Base-by-base conservation (phyloP, 306 rosid genomes). In the Cicer pinnatifidum region DNA sequence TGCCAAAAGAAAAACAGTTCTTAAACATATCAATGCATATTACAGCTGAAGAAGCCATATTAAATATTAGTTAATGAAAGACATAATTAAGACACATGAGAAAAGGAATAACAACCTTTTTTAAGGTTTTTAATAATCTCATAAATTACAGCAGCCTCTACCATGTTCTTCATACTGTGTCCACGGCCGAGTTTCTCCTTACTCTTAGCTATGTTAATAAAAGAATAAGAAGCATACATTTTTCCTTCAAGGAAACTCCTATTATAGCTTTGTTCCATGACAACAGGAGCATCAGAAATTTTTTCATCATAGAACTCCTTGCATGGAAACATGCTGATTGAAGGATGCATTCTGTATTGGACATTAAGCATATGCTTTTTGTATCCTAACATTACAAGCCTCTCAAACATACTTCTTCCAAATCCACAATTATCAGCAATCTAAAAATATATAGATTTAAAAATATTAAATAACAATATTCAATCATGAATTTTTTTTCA, bases 341-440 rank as follows among this genome's bases (percentile, higher is more conserved):
- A 51, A 20, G 89, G 86, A 77, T 82, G 89, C 89, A 85, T 82
- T 71, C 89, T 69, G 11, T 73, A 82, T 9, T 85, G 89, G 47
- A 85, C 58, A 50, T 82, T 44, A 58, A 85, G 84, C 51, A 82
- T 74, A 5, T 72, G 82, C 54, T 10, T 82, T 43, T 33, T 52
- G 54, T 62, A 61, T 45, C 84, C 86, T 59, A 82, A 51, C 11
- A 3, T 15, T 1, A 67, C 86, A 4, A 85, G 67, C 74, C 88
- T 85, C 79, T 82, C 78, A 9, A 82, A 82, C 72, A 85, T 9
- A 33, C 85, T 82, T 67, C 87, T 80, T 75, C 90, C 88, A 11
- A 84, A 86, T 1, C 57, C 80, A 16, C 84, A 76, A 16, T 10
- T 23, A 0, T 77, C 73, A 7, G 82, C 72, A 23, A 82, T 71